Base-by-base conservation (phyloP, 352 stramenopile genomes). In the Globisporangium iwayamae region DNA sequence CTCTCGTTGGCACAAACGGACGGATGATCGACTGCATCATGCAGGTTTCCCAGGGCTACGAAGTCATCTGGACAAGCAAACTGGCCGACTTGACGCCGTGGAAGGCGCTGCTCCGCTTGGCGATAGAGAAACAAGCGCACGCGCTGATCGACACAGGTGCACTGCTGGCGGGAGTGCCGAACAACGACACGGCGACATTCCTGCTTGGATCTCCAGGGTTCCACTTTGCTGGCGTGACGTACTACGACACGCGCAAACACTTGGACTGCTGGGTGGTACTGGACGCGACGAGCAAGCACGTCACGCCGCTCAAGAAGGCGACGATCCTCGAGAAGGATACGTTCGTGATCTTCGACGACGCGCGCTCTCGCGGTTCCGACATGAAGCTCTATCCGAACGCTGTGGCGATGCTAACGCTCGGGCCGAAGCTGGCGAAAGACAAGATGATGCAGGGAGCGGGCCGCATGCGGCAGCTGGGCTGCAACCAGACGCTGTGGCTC, bases 401-500 rank as follows among this genome's bases (percentile, higher is more conserved):
- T 4, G 59, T 87, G 5, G 91, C 88, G 11, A 58, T 96, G 54
- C 54, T 97, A 22, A 97, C 91, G 2, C 70, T 98, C 0, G 90
- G 87, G 0, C 87, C 89, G 7, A 85, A 83, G 20, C 74, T 97
- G 22, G 90, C 83, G 0, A 98, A 97, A 56, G 93, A 97, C 66
- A 98, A 97, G 56, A 60, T 98, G 3, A 97, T 97, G 90, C 92
- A 98, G 69, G 91, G 87, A n/a, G 89, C 88, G 1, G 91, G 90
- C 7, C 82, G 92, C 0, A 84, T 97, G 74, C 72, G 91, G 2
- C 83, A 92, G 51, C 78, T 98, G 0, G 87, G 82, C 11, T 76
- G 70, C 0, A 50, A 76, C 16, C 86, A 97, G 62, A 85, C 69
- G 13, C 68, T 98, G 0, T 78, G 81, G 64, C 70, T 97, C 18